phyloP scores from a whole-genome alignment of 129 eudicot genomes.

The Smallanthus sonchifolius region DNA sequence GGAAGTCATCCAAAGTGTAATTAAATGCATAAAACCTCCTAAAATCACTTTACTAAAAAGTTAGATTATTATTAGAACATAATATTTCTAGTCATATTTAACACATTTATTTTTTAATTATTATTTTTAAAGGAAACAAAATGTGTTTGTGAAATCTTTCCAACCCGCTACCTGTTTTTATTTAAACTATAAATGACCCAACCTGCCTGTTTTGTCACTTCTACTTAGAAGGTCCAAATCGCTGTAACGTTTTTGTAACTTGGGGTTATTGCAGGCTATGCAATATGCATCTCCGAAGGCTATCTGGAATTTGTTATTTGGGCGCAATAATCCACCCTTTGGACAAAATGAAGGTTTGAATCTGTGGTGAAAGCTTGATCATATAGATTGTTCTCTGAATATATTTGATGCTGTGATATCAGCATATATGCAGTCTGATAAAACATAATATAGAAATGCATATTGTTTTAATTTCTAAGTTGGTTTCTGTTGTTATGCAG shows the following conservation, averaged over 20 bases:
- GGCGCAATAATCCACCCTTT: constrained; percentile 54
- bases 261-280: constrained; percentile 74
- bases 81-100: background rate
- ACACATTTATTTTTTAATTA: background rate
- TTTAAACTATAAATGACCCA: background rate
- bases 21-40: background rate
- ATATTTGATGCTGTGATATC: constrained; percentile 4
- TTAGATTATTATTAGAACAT: background rate
- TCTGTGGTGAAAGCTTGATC: background rate
- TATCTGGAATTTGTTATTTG: constrained; percentile 78
- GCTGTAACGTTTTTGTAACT: constrained; percentile 8
- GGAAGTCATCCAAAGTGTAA: constrained; percentile 12
- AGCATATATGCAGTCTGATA: background rate
- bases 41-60: background rate
- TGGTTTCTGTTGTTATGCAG: constrained; percentile 43
- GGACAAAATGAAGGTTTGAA: constrained; percentile 57
- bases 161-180: background rate
- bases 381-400: constrained; percentile 2
- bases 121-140: background rate
- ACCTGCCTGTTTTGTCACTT: constrained; percentile 1
- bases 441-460: constrained; percentile 9
- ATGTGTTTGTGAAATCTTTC: background rate
- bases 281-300: constrained; percentile 96
- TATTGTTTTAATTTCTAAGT: constrained; percentile 3
- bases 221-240: constrained; percentile 1